phyloP scores from a whole-genome alignment of 495 filamentous ascomycete genomes.

The Lophiotrema nucula region DNA sequence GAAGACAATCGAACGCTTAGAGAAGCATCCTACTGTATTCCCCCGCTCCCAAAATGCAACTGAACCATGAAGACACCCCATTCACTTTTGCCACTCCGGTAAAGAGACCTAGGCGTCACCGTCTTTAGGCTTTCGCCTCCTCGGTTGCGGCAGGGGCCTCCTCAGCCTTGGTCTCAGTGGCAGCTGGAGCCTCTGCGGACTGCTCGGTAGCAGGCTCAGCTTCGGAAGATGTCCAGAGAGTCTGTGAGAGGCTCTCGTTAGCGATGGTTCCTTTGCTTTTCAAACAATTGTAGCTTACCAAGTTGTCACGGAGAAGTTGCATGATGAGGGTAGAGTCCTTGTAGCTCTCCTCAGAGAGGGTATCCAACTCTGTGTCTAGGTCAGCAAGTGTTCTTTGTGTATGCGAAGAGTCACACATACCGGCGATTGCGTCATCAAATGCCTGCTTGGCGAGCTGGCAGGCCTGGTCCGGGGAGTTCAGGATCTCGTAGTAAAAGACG shows the following conservation, averaged over 20 bases:
- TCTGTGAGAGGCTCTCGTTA: constrained; percentile 53
- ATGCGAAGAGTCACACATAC: constrained; percentile 26
- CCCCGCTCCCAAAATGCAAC: constrained; percentile 33
- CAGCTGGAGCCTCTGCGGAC: constrained; percentile 15
- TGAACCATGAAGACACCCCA: constrained; percentile 27
- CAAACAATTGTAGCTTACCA: constrained; percentile 59
- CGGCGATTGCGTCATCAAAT: constrained; percentile 96
- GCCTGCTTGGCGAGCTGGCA: constrained; percentile 99
- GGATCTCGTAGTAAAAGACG: constrained; percentile 99
- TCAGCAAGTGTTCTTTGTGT: constrained; percentile 13
- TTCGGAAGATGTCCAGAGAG: constrained; percentile 99
- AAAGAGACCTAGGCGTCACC: background rate
- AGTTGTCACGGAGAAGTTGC: constrained; percentile 97
- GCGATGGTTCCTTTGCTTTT: background rate
- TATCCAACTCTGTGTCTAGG: constrained; percentile 78
- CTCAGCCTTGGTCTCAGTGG: constrained; percentile 10
- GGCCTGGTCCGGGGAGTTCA: constrained; percentile 97
- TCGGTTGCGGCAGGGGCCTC: constrained; percentile 31
- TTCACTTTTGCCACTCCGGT: constrained; percentile 27
- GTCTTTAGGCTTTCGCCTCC: constrained; percentile 35
- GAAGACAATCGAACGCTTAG: background rate
- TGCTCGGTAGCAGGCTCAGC: constrained; percentile 58
- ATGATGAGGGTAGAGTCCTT: constrained; percentile 99
- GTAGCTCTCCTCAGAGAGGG: constrained; percentile 99
- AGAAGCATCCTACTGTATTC: constrained; percentile 7